These are phyloP conservation scores for Tetrastigma voinierianum DNA, from an alignment of 164 flowering plant genomes.

Conservation along the genomic window DNA sequence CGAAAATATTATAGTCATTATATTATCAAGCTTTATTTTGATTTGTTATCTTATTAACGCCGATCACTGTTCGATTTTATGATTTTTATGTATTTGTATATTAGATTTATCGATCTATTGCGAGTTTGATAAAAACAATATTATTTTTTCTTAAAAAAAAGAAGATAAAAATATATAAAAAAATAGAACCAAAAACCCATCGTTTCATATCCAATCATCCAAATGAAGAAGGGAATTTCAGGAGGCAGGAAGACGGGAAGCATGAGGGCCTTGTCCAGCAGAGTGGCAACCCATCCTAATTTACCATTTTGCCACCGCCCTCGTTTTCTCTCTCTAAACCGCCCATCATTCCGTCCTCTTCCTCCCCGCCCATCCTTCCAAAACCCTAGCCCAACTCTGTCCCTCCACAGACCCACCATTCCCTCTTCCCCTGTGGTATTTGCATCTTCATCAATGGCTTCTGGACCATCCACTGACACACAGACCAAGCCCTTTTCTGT, in stretches of 20 bases:
- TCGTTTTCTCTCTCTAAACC: conserved; percentile 11
- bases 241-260: conserved; percentile 6
- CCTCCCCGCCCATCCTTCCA: conserved; percentile 7
- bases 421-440: conserved; percentile 7
- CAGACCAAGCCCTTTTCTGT: conserved; percentile 74
- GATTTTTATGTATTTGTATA: too few relatives aligned
- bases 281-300: conserved; percentile 4
- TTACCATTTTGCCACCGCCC: conserved; percentile 28
- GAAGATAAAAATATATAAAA: too few relatives aligned
- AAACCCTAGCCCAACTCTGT: neutral
- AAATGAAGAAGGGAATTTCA: too few relatives aligned
- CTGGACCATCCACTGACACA: conserved; percentile 25
- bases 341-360: conserved; percentile 6
- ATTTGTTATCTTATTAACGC: too few relatives aligned
- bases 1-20: too few relatives aligned
- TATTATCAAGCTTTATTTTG: too few relatives aligned
- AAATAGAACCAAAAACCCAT: too few relatives aligned
- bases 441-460: conserved; percentile 30
- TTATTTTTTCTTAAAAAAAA: too few relatives aligned
- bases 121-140: too few relatives aligned
- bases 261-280: conserved; percentile 11
- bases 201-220: too few relatives aligned
- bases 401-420: neutral
- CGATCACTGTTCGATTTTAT: too few relatives aligned
- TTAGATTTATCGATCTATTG: too few relatives aligned